Conservation (phyloP, 352 stramenopile genomes). For the Phytophthora uliginosa region DNA sequence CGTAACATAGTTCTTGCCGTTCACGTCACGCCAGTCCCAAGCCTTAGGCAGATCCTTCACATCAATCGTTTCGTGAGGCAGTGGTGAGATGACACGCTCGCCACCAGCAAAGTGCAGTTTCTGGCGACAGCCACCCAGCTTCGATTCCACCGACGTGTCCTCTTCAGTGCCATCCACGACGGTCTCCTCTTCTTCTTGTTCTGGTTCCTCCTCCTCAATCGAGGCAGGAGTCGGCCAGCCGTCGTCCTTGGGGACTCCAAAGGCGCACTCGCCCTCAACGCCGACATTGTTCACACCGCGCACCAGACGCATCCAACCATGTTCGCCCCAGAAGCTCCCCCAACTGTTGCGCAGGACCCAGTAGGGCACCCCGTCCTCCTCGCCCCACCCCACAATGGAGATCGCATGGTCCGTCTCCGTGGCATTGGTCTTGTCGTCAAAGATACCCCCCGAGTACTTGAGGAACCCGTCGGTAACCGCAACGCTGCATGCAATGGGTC, state of each 20-base stretch:
- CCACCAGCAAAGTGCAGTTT: constrained; percentile 73
- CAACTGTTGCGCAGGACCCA: constrained; percentile 98
- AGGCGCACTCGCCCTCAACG: constrained; percentile 95
- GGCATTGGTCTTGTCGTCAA: constrained; percentile 91
- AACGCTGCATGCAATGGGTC: constrained; percentile 95
- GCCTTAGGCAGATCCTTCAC: constrained; percentile 88
- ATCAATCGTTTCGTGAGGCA: constrained; percentile 85
- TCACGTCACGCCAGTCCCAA: constrained; percentile 97
- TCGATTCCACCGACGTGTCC: constrained; percentile 26
- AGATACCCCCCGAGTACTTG: constrained; percentile 95
- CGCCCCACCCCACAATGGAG: constrained; percentile 97
- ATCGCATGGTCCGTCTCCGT: constrained; percentile 93
- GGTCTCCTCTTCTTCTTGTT: constrained; percentile 19
- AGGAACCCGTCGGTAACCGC: constrained; percentile 91
- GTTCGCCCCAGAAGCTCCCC: constrained; percentile 96
- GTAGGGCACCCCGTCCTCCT: constrained; percentile 88
- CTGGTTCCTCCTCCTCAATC: constrained; percentile 32
- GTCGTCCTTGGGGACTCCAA: constrained; percentile 88
- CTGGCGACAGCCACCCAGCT: constrained; percentile 62
- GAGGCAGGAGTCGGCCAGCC: constrained; percentile 72
- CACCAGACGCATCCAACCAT: constrained; percentile 96
- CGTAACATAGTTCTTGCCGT: constrained; percentile 96
- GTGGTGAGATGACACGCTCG: constrained; percentile 74
- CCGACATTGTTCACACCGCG: constrained; percentile 94
- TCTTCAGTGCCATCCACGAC: constrained; percentile 22